These are phyloP conservation scores for Penicillium paneum DNA, from an alignment of 2,329 filamentous ascomycete genomes.

Conservation along the genomic window DNA sequence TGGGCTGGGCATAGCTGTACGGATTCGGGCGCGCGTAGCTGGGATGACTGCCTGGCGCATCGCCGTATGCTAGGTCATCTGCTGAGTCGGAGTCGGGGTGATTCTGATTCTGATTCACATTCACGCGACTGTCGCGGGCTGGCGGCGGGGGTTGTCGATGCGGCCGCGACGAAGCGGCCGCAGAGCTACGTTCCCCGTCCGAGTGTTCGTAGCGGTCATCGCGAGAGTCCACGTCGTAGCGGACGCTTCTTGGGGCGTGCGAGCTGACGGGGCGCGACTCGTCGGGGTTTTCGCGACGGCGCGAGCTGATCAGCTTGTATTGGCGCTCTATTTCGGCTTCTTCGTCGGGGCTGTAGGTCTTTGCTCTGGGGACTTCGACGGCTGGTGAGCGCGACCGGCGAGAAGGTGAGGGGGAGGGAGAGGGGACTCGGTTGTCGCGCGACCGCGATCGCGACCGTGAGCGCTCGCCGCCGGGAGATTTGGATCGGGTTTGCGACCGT, in stretches of 20 bases:
- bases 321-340: constrained; percentile 23
- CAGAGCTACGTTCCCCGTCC: constrained; percentile 19
- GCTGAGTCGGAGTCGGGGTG: constrained; percentile 27
- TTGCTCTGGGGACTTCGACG: constrained; percentile 14
- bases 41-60: constrained; percentile 29
- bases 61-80: constrained; percentile 41
- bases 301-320: constrained; percentile 19
- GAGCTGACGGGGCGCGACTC: constrained; percentile 7
- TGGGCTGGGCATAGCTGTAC: constrained; percentile 34
- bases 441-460: constrained; percentile 45
- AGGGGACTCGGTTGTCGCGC: constrained; percentile 39
- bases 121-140: constrained; percentile 20
- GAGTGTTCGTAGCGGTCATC: constrained; percentile 30
- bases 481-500: constrained; percentile 46
- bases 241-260: constrained; percentile 18
- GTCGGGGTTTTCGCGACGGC: constrained; percentile 1
- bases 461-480: constrained; percentile 45
- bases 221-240: constrained; percentile 19
- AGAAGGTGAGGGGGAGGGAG: constrained; percentile 25
- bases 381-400: constrained; percentile 26
- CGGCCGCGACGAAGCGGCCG: constrained; percentile 11
- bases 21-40: constrained; percentile 34
- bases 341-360: constrained; percentile 16
- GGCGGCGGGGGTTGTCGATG: constrained; percentile 23
- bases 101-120: background rate